These are phyloP conservation scores for Fusarium luffae DNA, from an alignment of 2,329 filamentous ascomycete genomes.

Conservation along the genomic window DNA sequence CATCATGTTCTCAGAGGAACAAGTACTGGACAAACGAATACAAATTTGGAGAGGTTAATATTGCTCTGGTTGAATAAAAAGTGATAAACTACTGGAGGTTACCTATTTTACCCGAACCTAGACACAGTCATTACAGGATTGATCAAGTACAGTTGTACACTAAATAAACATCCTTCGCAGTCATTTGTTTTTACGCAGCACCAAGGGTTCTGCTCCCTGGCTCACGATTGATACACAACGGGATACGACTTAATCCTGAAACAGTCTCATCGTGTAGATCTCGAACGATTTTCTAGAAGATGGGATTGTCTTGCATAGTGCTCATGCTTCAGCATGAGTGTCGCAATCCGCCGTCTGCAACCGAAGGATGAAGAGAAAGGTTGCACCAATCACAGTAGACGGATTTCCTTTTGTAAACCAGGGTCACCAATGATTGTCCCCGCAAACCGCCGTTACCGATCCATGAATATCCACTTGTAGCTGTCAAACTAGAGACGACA, in stretches of 20 bases:
- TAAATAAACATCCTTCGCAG: background rate
- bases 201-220: background rate
- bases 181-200: background rate
- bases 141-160: background rate
- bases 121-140: background rate
- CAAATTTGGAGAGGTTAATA: too few species aligned
- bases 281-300: constrained; percentile 23
- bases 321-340: background rate
- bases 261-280: constrained; percentile 14
- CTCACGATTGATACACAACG: background rate
- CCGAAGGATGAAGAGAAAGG: background rate
- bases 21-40: too few species aligned
- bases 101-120: too few species aligned
- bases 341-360: constrained; percentile 18
- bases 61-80: too few species aligned
- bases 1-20: accelerated
- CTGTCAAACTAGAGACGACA: constrained; percentile 24
- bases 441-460: constrained; percentile 15
- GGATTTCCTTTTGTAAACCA: constrained; percentile 15
- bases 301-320: constrained; percentile 11
- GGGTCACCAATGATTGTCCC: constrained; percentile 15
- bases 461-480: constrained; percentile 10
- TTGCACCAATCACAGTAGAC: constrained; percentile 24
- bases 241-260: constrained; percentile 1
- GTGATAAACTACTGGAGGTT: too few species aligned